These are phyloP conservation scores for Exophiala oligosperma DNA, from an alignment of 2,329 filamentous ascomycete genomes.

Conservation along the genomic window DNA sequence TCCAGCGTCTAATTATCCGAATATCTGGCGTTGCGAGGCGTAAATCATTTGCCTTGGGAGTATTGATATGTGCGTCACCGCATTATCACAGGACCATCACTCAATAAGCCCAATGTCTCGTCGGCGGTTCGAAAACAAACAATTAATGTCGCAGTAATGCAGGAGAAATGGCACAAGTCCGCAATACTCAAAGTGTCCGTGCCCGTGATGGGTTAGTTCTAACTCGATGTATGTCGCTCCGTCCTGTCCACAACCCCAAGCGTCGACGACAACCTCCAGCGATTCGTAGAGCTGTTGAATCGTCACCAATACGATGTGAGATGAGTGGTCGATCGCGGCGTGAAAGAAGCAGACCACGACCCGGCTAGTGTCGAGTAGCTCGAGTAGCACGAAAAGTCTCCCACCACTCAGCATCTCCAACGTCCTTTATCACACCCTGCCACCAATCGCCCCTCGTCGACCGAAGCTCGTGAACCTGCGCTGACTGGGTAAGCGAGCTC, in stretches of 20 bases:
- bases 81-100: background rate
- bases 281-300: background rate
- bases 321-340: background rate
- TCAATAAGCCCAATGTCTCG: background rate
- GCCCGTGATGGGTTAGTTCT: background rate
- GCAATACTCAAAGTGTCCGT: background rate
- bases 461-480: slow-evolving; percentile 12
- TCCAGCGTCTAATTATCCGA: background rate
- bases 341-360: background rate
- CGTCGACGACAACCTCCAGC: too few species aligned
- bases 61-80: background rate
- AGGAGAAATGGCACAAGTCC: background rate
- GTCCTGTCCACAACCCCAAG: background rate
- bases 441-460: slow-evolving; percentile 14
- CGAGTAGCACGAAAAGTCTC: background rate
- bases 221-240: background rate
- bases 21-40: background rate
- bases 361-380: slow-evolving; percentile 7
- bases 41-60: background rate
- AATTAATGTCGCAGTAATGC: background rate
- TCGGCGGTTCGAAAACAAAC: background rate
- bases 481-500: slow-evolving; percentile 21
- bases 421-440: slow-evolving; percentile 17
- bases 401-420: slow-evolving; percentile 15
- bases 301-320: background rate